These are phyloP conservation scores for Epichloe aotearoae DNA, from an alignment of 2,329 filamentous ascomycete genomes.

Conservation along the genomic window DNA sequence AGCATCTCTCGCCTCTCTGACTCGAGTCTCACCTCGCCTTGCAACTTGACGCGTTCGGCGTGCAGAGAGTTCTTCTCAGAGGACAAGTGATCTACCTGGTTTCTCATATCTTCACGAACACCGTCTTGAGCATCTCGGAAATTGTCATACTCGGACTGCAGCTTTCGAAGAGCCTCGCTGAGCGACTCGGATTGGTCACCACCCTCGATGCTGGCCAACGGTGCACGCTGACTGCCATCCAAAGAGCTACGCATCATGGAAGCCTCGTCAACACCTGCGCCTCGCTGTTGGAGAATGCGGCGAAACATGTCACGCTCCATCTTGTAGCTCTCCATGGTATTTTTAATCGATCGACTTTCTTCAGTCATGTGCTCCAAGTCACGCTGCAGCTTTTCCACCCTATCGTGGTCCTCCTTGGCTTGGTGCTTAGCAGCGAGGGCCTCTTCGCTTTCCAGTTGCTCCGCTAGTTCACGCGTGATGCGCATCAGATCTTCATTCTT, in stretches of 20 bases:
- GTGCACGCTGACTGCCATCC: constrained; percentile 39
- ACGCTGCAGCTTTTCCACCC: constrained; percentile 59
- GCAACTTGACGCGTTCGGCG: constrained; percentile 65
- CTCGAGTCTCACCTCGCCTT: constrained; percentile 69
- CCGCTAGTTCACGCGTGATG: constrained; percentile 71
- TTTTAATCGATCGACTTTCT: constrained; percentile 68
- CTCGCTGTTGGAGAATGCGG: constrained; percentile 70
- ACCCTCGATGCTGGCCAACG: constrained; percentile 45
- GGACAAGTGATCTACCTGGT: constrained; percentile 71
- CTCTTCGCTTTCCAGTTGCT: constrained; percentile 84
- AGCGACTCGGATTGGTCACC: constrained; percentile 47
- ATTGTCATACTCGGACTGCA: constrained; percentile 80
- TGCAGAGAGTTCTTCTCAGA: constrained; percentile 73
- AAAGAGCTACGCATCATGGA: constrained; percentile 61
- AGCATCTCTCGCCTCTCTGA: constrained; percentile 80
- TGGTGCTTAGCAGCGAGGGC: constrained; percentile 54
- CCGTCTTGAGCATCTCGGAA: constrained; percentile 76
- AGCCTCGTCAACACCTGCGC: constrained; percentile 46
- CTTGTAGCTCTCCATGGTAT: constrained; percentile 83
- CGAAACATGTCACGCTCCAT: constrained; percentile 97
- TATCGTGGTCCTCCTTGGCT: constrained; percentile 51
- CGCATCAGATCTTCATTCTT: constrained; percentile 78
- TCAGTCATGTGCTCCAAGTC: constrained; percentile 68
- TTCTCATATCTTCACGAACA: constrained; percentile 69
- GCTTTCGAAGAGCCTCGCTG: constrained; percentile 66